These are phyloP conservation scores for Forsythia viridissima DNA, from an alignment of 257 asterid species.

Conservation along the genomic window DNA sequence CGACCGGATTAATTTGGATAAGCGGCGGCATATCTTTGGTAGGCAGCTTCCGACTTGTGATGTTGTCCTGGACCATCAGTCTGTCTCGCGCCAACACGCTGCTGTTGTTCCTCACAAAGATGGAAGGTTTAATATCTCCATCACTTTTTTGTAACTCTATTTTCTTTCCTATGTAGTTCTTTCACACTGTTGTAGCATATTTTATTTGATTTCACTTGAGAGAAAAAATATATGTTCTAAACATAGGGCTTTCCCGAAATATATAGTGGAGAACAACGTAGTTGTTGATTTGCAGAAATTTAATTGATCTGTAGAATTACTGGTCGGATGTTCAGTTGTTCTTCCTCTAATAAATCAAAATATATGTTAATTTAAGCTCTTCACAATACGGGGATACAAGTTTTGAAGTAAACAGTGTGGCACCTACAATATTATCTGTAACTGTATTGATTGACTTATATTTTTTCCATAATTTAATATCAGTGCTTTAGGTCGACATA, in stretches of 20 bases:
- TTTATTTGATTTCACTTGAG: neutral
- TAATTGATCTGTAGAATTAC: slow-evolving; percentile 7
- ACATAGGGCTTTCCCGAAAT: slow-evolving; percentile 5
- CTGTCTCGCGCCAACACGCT: slow-evolving; percentile 98
- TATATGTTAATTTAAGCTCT: slow-evolving; percentile 15
- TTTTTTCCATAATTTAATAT: slow-evolving; percentile 4
- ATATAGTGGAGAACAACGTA: neutral
- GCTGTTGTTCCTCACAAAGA: slow-evolving; percentile 89
- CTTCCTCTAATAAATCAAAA: slow-evolving; percentile 4
- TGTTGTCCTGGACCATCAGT: slow-evolving; percentile 96
- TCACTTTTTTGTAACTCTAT: slow-evolving; percentile 1
- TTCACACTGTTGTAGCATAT: slow-evolving; percentile 7
- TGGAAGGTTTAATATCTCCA: slow-evolving; percentile 60
- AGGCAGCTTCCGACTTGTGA: slow-evolving; percentile 93
- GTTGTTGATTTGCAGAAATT: slow-evolving; percentile 12
- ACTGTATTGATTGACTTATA: neutral
- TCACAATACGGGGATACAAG: neutral
- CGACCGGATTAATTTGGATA: slow-evolving; percentile 74
- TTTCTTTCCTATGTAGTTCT: slow-evolving; percentile 6
- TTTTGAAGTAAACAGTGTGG: neutral
- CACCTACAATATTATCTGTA: neutral
- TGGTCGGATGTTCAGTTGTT: neutral
- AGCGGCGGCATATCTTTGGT: slow-evolving; percentile 81
- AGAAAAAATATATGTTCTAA: neutral
- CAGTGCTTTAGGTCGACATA: neutral